A percentile compares a stretch with the other conserved stretches of the same genome.
Evolutionary conservation across 441 rosid genomes (phyloP).

Genomic region (Eutrema salsugineum): DNA sequence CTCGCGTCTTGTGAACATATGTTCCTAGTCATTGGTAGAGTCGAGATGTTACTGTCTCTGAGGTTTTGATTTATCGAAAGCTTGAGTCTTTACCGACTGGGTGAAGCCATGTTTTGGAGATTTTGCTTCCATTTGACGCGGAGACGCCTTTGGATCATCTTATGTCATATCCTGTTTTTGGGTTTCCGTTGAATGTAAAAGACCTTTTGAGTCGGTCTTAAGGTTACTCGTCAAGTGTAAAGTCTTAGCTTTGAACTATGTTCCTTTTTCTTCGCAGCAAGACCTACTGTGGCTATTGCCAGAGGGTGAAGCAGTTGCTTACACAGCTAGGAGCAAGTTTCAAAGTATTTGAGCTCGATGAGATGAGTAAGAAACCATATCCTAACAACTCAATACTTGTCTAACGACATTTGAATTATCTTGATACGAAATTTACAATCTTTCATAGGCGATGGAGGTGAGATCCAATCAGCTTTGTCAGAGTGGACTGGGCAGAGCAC

Average conservation of each 20-base stretch:
- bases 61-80: not conserved
- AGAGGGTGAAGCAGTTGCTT: slow-evolving; percentile 68
- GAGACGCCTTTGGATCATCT: not conserved
- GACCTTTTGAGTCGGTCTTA: too few species aligned
- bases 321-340: slow-evolving; percentile 60
- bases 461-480: slow-evolving; percentile 50
- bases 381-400: too few species aligned
- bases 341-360: slow-evolving; percentile 60
- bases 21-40: too few species aligned
- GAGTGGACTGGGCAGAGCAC: slow-evolving; percentile 65
- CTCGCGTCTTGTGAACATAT: too few species aligned
- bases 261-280: slow-evolving; percentile 33
- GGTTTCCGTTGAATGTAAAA: too few species aligned
- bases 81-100: not conserved
- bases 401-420: too few species aligned
- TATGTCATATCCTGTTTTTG: too few species aligned
- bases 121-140: not conserved
- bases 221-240: too few species aligned
- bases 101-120: too few species aligned
- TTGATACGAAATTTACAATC: not conserved
- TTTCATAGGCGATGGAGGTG: slow-evolving; percentile 56
- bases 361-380: slow-evolving; percentile 51
- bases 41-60: too few species aligned
- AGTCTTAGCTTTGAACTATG: not conserved
- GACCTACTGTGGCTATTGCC: slow-evolving; percentile 74